Evolutionary conservation across 805 yeast genomes (phyloP).

Genomic region (Candida pini): DNA sequence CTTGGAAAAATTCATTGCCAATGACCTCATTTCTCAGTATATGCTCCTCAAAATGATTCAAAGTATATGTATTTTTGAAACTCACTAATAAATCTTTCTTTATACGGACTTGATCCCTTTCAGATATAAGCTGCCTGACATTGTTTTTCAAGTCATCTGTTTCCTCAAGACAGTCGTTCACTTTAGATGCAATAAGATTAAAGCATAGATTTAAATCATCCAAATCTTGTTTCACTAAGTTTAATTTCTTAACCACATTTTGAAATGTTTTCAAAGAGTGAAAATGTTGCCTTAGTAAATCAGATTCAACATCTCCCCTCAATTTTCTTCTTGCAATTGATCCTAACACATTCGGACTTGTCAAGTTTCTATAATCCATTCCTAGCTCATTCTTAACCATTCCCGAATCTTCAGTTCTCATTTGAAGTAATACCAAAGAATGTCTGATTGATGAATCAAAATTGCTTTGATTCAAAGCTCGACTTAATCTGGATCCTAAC

Average conservation of each 20-base stretch:
- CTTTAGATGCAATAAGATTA: constrained; percentile 16
- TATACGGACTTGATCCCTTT: constrained; percentile 33
- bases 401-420: constrained; percentile 23
- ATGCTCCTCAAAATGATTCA: constrained; percentile 68
- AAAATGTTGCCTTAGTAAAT: constrained; percentile 51
- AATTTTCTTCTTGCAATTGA: constrained; percentile 55
- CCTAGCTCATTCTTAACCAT: constrained; percentile 2
- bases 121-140: constrained; percentile 22
- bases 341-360: constrained; percentile 49
- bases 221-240: constrained; percentile 25
- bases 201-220: constrained; percentile 21
- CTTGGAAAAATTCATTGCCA: constrained; percentile 46
- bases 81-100: constrained; percentile 48
- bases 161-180: constrained; percentile 23
- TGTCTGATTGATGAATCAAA: constrained; percentile 33
- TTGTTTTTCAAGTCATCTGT: constrained; percentile 13
- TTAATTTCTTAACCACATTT: constrained; percentile 38
- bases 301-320: constrained; percentile 55
- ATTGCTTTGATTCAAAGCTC: constrained; percentile 42
- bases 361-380: constrained; percentile 28
- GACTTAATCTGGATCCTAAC: constrained; percentile 39
- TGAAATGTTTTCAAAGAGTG: constrained; percentile 40
- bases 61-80: constrained; percentile 57
- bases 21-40: constrained; percentile 42
- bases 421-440: constrained; percentile 24